Base-by-base conservation (phyloP, 208 protist species). In the Leishmania major region DNA sequence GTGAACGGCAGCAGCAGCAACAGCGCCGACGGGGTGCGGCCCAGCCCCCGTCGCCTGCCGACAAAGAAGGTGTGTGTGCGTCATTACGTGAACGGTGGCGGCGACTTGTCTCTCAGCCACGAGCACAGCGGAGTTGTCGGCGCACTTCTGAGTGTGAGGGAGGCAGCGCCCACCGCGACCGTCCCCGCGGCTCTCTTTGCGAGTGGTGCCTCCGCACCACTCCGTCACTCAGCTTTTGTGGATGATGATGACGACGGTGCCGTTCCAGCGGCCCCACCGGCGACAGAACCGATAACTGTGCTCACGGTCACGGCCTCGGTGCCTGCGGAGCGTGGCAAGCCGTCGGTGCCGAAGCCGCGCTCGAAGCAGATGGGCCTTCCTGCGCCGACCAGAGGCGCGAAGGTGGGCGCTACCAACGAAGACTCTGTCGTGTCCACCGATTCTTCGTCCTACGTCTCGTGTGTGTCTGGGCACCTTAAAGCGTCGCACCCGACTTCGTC, bases 51-150 rank as follows among this genome's bases (percentile, higher is more conserved):
- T 10, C 83, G 83, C 25, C 45, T 83, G 66, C 83, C 83, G 25
- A 86, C 66, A 28, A 86, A 86, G 75, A 86, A 86, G 57, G 78
- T 86, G 6, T 86, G 78, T 47, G 83, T 86, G 66, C 83, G 83
- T 3, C 83, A 86, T 71, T 86, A 80, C 35, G 78, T 82, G 40
- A 69, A 59, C 45, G 57, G 43, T 67, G 55, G 59, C 75, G 73
- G 55, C 67, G 78, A 80, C 11, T 17, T 7, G 1, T 66, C 53
- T 1, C 62, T 45, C 75, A 67, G 75, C 22, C 75, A 67, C 75
- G 75, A 78, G 8, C 17, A 22, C 25, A 69, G 57, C 57, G 57
- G 75, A 8, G 25, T 49, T 22, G 74, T 77, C 31, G 75, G 75
- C 40, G 31, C 75, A 28, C 75, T 78, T 28, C 19, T 67, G 57